Evolutionary conservation across 306 rosid genomes (phyloP).

Genomic region (Aeschynomene evenia): DNA sequence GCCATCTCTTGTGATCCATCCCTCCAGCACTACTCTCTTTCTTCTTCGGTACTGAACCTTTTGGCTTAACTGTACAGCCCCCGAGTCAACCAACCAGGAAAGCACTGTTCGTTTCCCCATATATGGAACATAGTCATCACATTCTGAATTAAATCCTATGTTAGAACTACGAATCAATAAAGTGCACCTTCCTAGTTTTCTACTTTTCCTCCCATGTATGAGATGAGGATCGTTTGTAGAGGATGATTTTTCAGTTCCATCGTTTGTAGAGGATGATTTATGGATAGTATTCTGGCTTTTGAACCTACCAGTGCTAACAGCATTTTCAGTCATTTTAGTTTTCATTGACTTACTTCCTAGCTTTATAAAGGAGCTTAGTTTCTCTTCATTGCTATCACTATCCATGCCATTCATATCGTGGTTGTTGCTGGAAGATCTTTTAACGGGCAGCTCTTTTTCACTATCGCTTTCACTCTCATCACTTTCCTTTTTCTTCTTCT

Average conservation of each 20-base stretch:
- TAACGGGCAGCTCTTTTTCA: conserved; percentile 36
- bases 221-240: conserved; percentile 47
- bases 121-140: conserved; percentile 75
- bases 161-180: conserved; percentile 71
- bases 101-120: conserved; percentile 77
- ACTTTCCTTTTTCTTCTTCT: conserved; percentile 49
- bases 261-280: conserved; percentile 40
- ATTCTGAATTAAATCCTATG: conserved; percentile 60
- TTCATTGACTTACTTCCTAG: conserved; percentile 66
- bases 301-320: conserved; percentile 36
- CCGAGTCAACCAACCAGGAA: conserved; percentile 80
- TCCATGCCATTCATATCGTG: conserved; percentile 53
- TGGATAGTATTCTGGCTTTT: conserved; percentile 46
- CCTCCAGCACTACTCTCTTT: conserved; percentile 72
- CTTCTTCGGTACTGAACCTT: conserved; percentile 77
- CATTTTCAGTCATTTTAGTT: conserved; percentile 59
- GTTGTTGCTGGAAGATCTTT: conserved; percentile 43
- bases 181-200: conserved; percentile 66
- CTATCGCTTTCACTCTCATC: conserved; percentile 54
- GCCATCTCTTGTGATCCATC: conserved; percentile 90
- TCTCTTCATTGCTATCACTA: conserved; percentile 71
- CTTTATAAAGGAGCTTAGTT: conserved; percentile 73
- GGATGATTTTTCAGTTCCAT: conserved; percentile 37
- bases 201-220: conserved; percentile 68
- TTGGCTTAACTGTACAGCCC: conserved; percentile 71